Evolutionary conservation across 2,329 filamentous ascomycete species (phyloP).

Genomic region (Fonsecaea monophora): DNA sequence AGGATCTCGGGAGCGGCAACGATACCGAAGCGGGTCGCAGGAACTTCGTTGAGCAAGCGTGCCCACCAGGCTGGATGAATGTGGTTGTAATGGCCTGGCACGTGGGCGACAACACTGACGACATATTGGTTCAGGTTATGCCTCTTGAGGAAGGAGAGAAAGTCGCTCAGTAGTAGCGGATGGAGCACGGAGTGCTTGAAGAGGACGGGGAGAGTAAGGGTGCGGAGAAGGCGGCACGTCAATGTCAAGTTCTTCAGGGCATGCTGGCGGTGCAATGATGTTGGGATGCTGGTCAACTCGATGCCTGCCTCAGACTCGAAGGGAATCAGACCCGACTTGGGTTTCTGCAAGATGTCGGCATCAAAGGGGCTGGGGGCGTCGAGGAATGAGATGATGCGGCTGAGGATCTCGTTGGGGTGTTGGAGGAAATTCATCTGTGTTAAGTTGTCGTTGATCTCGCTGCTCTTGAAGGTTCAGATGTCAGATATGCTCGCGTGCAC

Average conservation of each 20-base stretch:
- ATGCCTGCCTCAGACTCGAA: conserved; percentile 11
- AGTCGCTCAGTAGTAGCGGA: conserved; percentile 45
- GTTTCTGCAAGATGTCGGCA: conserved; percentile 56
- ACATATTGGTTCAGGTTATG: conserved; percentile 50
- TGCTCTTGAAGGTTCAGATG: neutral
- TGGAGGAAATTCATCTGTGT: conserved; percentile 28
- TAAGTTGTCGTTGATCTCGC: neutral
- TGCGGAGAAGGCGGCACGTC: conserved; percentile 62
- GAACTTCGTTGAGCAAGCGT: conserved; percentile 59
- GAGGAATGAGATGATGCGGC: conserved; percentile 64
- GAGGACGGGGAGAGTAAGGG: conserved; percentile 60
- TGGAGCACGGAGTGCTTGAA: conserved; percentile 62
- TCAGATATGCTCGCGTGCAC: neutral
- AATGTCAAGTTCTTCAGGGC: conserved; percentile 63
- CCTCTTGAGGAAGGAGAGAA: conserved; percentile 49
- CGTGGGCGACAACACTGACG: conserved; percentile 55
- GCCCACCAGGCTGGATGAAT: conserved; percentile 60
- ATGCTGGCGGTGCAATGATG: conserved; percentile 37
- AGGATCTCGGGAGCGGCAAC: conserved; percentile 69
- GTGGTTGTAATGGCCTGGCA: conserved; percentile 51
- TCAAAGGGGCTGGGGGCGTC: conserved; percentile 47
- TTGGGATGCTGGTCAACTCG: neutral
- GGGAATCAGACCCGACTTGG: conserved; percentile 37
- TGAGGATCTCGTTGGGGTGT: conserved; percentile 68
- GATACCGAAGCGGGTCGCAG: conserved; percentile 60